Evolutionary conservation across 1,284 basidiomycete genomes (phyloP).

Genomic region (Apiotrichum domesticum): DNA sequence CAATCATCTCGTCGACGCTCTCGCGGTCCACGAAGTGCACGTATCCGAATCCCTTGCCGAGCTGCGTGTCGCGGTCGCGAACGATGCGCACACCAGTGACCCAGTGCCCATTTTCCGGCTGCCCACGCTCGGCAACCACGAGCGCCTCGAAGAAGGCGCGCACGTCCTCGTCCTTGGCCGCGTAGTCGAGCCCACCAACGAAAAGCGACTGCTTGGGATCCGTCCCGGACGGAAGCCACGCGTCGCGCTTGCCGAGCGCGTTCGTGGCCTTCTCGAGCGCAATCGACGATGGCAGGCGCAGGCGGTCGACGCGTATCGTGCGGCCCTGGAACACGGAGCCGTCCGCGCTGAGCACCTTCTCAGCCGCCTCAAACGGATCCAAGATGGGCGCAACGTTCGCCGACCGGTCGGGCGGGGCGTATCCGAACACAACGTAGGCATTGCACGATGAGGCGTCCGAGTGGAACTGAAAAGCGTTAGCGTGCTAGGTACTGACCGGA

Average conservation of each 20-base stretch:
- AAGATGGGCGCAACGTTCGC: constrained; percentile 59
- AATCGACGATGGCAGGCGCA: constrained; percentile 49
- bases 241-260: constrained; percentile 35
- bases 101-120: constrained; percentile 51
- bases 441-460: constrained; percentile 63
- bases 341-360: constrained; percentile 60
- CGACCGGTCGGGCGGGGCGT: constrained; percentile 52
- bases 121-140: constrained; percentile 67
- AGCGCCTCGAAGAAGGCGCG: constrained; percentile 79
- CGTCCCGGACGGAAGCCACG: constrained; percentile 38
- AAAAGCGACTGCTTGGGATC: constrained; percentile 83
- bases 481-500: background rate
- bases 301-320: constrained; percentile 66
- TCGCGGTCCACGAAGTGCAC: constrained; percentile 77
- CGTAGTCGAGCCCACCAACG: constrained; percentile 90
- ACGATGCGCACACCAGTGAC: constrained; percentile 82
- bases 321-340: constrained; percentile 68
- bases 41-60: constrained; percentile 98
- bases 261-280: constrained; percentile 33
- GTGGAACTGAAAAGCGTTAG: constrained; percentile 54
- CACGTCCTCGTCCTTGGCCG: constrained; percentile 82
- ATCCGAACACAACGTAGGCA: constrained; percentile 81
- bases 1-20: constrained; percentile 82
- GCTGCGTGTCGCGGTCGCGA: constrained; percentile 83
- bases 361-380: constrained; percentile 69